These are phyloP conservation scores for Chrysophaeum taylorii DNA, from an alignment of 352 stramenopile species.

Conservation along the genomic window DNA sequence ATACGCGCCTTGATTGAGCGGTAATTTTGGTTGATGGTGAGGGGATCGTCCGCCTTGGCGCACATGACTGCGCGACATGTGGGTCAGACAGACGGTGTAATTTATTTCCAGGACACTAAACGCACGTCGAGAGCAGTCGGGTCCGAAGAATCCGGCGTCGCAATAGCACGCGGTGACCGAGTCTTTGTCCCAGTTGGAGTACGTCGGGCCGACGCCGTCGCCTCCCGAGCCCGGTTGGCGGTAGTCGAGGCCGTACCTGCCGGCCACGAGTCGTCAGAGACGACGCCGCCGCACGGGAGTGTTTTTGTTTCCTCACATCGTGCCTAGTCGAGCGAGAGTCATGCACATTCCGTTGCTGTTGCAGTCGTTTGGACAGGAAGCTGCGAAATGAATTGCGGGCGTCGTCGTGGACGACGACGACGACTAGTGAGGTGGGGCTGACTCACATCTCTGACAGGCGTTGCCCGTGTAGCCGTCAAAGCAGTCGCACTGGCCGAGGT, in stretches of 20 bases:
- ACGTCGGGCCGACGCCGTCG: conserved; percentile 46
- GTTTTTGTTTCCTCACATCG: no score
- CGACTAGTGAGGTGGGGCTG: not conserved
- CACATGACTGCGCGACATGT: conserved; percentile 64
- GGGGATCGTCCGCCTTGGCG: conserved; percentile 66
- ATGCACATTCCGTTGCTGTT: conserved; percentile 63
- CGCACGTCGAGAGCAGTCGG: conserved; percentile 64
- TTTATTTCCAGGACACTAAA: conserved; percentile 3
- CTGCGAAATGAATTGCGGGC: not conserved
- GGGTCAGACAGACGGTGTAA: not conserved
- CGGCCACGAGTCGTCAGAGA: no score
- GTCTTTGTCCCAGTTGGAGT: conserved; percentile 70
- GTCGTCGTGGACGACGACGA: no score
- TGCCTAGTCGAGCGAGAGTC: conserved; percentile 30
- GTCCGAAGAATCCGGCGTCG: conserved; percentile 61
- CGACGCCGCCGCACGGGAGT: no score
- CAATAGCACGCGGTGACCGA: conserved; percentile 62
- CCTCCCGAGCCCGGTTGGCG: conserved; percentile 46
- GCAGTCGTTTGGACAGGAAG: conserved; percentile 57
- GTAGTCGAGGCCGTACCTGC: conserved; percentile 53
- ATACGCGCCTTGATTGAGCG: conserved; percentile 51
- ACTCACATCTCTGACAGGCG: conserved; percentile 60
- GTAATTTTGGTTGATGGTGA: conserved; percentile 55
- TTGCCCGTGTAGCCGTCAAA: conserved; percentile 61
- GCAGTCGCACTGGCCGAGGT: conserved; percentile 57